These are phyloP conservation scores for Chrysanthemum makinoi DNA, from an alignment of 129 eudicot species.

Conservation along the genomic window DNA sequence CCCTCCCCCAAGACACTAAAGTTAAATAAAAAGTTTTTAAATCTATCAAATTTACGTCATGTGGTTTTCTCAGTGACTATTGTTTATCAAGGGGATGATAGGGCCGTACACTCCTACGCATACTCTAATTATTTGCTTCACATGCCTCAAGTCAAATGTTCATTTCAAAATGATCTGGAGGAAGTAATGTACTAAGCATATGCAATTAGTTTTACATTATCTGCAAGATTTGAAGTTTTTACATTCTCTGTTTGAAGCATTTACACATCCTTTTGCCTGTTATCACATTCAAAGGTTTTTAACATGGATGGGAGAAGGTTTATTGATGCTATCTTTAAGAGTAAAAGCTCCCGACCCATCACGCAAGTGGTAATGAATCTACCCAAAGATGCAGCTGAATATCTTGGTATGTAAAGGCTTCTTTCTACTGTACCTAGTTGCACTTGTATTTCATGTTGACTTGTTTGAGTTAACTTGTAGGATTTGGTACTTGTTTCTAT, in stretches of 20 bases:
- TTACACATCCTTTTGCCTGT: conserved; percentile 1
- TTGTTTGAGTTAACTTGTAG: not conserved
- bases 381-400: conserved; percentile 88
- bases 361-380: conserved; percentile 98
- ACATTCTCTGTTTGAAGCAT: not conserved
- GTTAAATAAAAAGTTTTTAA: too few relatives aligned
- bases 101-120: too few relatives aligned
- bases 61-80: too few relatives aligned
- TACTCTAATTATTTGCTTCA: conserved; percentile 4
- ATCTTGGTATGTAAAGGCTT: conserved; percentile 38
- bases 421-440: not conserved
- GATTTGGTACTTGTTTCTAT: not conserved
- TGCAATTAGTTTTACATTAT: not conserved
- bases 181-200: not conserved
- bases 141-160: conserved; percentile 2
- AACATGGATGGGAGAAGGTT: conserved; percentile 99
- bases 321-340: conserved; percentile 56
- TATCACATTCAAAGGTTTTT: conserved; percentile 48
- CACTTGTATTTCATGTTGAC: not conserved
- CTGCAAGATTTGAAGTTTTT: conserved; percentile 12
- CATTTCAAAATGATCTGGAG: not conserved
- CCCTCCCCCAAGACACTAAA: too few relatives aligned
- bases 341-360: conserved; percentile 52
- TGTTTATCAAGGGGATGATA: too few relatives aligned
- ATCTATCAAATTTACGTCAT: too few relatives aligned